Base-by-base conservation (phyloP, 1,284 basidiomycete species). In the Microbotryum saponariae region DNA sequence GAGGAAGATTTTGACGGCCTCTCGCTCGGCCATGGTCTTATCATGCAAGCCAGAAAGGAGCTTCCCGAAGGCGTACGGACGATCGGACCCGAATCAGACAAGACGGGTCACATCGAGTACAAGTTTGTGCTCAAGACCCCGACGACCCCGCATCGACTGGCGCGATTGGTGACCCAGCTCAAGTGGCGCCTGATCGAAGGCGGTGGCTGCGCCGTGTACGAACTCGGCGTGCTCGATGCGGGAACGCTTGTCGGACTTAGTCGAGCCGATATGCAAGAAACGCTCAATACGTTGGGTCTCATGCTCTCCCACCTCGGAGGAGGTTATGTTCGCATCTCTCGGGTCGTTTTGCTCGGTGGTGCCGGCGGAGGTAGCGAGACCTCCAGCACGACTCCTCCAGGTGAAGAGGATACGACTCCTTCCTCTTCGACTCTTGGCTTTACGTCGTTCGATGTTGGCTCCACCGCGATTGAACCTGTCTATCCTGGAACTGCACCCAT, bases 141-240 rank as follows among this genome's bases (percentile, higher is more conserved):
- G 0, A 81, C 85, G 16, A 51, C 61, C 18, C 81, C 84, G 0
- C 80, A 83, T 14, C 86, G 87, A 49, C 87, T 89, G 70, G 86
- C 67, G 16, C 61, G 66, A 47, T 85, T 96, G 20, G 87, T 91
- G 60, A 94, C 91, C 1, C 91, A 96, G 77, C 84, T 94, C 76
- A 91, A 93, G 75, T 96, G 92, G 91, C 82, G 91, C 4, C 81
- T 96, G 5, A 84, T 92, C 55, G 89, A 94, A 75, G 91, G 91
- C 18, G 85, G 88, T 5, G 91, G 91, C 6, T 58, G 56, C 18
- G 91, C 91, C 0, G 89, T 91, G 74, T 96, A 96, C 71, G 91
- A 94, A 74, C 83, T 96, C 20, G 92, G 91, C 18, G 86, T 96
- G 1, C 74, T 78, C 6, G 91, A 96, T 73, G 87, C 87, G 4